Evolutionary conservation across 345 rosid genomes (phyloP), one percentile per base, ranked within the genome.

Genomic region (Gossypium mustelinum): DNA sequence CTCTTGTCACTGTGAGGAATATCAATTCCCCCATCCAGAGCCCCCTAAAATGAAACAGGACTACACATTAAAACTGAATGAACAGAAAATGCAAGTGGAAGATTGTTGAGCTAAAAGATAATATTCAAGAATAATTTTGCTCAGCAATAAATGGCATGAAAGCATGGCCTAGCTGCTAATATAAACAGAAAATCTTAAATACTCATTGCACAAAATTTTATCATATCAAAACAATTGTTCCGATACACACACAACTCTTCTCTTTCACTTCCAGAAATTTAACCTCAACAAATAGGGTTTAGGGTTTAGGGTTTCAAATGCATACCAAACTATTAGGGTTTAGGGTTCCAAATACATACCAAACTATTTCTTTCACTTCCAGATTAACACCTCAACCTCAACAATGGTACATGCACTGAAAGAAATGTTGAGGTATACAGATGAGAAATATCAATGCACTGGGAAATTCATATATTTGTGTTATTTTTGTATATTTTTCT

Each of bases 1-100:
- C 96, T 84, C 87, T 87, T 90, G 34, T 90, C 96, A 73, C 93
- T 85, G 82, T 90, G 93, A 1, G 93, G 93, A 75, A 89, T 87
- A 73, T 90, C 95, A 75, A 90, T 84, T 41, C 95, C 95, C 10
- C 93, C 91, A 41, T 90, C 91, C 82, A 90, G 78, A 54, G 95
- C 93, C 29, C 94, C 94, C 92, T 89, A 60, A 17, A 56, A 79
- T 34, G 18, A 43, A 16, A 1, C 5, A 61, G 11, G 24, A 20
- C 50, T 13, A 24, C 57, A 68, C 9, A 52, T 17, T 14, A 2
- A 18, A 41, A 13, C 55, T 41, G 11, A 66, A 44, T 44, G 17
- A 12, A 5, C 4, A 64, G 1, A 41, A 17, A 34, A 18, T 12
- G 11, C 2, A 43, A 3, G 7, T 17, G 12, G 48, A 34, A 62